Percentiles rank a stretch among this genome's conserved stretches.
Evolutionary conservation across 257 asterid genomes (phyloP).

Genomic region (Nicotiana otophora): DNA sequence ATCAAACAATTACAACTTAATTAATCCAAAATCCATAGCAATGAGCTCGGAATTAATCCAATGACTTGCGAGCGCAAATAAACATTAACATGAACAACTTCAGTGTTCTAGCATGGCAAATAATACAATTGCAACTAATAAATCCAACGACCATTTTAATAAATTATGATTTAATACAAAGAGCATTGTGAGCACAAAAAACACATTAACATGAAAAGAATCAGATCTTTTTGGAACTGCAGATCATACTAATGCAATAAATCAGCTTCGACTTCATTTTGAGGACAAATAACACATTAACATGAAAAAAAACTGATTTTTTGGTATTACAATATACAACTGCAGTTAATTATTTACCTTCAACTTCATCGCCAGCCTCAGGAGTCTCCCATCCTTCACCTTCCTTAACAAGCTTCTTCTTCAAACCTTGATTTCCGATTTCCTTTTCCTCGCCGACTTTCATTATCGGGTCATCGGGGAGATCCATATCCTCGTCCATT

Average conservation of each 20-base stretch:
- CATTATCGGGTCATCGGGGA: slow-evolving; percentile 44
- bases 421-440: slow-evolving; percentile 54
- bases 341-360: slow-evolving; percentile 25
- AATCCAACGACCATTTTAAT: too few relatives aligned
- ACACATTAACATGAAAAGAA: neutral
- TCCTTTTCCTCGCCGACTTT: slow-evolving; percentile 77
- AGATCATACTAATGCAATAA: neutral
- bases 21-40: neutral
- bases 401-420: slow-evolving; percentile 67
- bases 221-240: neutral
- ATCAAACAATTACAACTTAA: neutral
- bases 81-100: neutral
- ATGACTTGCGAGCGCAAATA: neutral
- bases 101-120: neutral
- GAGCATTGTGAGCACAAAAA: neutral
- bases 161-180: neutral
- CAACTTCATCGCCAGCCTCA: slow-evolving; percentile 55
- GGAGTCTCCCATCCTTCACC: slow-evolving; percentile 75
- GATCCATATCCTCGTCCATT: slow-evolving; percentile 58
- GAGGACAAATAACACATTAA: neutral
- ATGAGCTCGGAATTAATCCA: neutral
- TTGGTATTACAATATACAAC: neutral
- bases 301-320: neutral
- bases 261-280: too few relatives aligned
- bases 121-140: neutral